These are phyloP conservation scores for Candida nanaspora DNA, from an alignment of 805 yeast species.

Conservation along the genomic window DNA sequence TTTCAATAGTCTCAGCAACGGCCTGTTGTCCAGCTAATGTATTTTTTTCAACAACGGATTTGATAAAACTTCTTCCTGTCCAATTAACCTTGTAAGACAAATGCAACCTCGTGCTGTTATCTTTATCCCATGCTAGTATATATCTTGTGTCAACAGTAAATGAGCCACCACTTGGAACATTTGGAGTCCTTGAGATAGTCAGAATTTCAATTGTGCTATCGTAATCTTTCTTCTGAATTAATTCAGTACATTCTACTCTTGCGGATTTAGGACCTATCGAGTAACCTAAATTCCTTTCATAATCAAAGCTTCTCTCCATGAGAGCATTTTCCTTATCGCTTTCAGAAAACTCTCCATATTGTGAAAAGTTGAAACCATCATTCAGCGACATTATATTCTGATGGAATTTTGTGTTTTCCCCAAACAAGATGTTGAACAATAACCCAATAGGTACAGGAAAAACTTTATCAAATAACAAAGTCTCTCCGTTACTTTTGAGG, in stretches of 20 bases:
- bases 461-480: slow-evolving; percentile 39
- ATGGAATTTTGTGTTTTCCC: slow-evolving; percentile 41
- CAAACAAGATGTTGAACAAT: slow-evolving; percentile 63
- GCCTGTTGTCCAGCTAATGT: slow-evolving; percentile 73
- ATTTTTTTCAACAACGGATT: slow-evolving; percentile 80
- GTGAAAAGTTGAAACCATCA: slow-evolving; percentile 40
- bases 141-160: slow-evolving; percentile 73
- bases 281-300: slow-evolving; percentile 67
- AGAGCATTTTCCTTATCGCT: slow-evolving; percentile 23
- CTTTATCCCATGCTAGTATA: slow-evolving; percentile 65
- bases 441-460: slow-evolving; percentile 73
- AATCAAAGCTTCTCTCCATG: slow-evolving; percentile 49
- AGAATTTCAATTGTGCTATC: slow-evolving; percentile 51
- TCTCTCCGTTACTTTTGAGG: slow-evolving; percentile 41
- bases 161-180: slow-evolving; percentile 87
- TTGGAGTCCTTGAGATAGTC: slow-evolving; percentile 73
- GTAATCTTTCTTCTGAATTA: slow-evolving; percentile 47
- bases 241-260: slow-evolving; percentile 51
- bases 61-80: slow-evolving; percentile 91
- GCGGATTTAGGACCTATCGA: slow-evolving; percentile 94
- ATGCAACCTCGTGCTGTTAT: slow-evolving; percentile 50
- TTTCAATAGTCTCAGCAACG: slow-evolving; percentile 38
- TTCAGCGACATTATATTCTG: slow-evolving; percentile 31
- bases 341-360: slow-evolving; percentile 28
- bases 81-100: slow-evolving; percentile 78